A percentile compares a stretch with the other conserved stretches of the same genome.
Evolutionary conservation across 192 early-diverging fungal species (phyloP).

Genomic region (Podila clonocystis): DNA sequence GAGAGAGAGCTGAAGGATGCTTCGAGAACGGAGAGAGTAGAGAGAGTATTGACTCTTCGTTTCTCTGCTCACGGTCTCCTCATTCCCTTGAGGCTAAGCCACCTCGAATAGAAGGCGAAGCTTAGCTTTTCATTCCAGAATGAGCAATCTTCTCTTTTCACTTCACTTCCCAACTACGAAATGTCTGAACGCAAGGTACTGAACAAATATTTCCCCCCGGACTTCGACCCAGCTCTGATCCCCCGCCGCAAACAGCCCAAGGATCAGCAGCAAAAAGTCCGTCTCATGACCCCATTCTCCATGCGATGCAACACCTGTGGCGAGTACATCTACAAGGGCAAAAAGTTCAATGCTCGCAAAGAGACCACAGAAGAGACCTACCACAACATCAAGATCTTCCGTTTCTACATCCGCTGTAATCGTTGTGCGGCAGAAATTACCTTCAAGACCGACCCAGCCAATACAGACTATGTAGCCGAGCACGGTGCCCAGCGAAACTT

Average conservation of each 20-base stretch:
- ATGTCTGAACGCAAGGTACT: slow-evolving; percentile 82
- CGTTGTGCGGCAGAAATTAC: slow-evolving; percentile 97
- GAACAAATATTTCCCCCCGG: slow-evolving; percentile 97
- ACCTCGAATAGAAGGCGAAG: neutral
- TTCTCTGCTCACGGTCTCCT: neutral
- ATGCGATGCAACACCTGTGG: slow-evolving; percentile 98
- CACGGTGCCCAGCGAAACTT: slow-evolving; percentile 94
- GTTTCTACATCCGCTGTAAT: slow-evolving; percentile 89
- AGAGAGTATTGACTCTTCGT: neutral
- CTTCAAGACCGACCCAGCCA: slow-evolving; percentile 97
- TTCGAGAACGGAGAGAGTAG: neutral
- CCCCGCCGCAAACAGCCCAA: slow-evolving; percentile 84
- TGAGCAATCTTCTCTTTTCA: neutral
- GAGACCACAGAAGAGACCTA: slow-evolving; percentile 85
- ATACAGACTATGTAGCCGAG: slow-evolving; percentile 94
- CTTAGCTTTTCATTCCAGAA: neutral
- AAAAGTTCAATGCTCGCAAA: slow-evolving; percentile 98
- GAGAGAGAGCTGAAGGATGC: no score
- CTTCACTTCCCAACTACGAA: neutral
- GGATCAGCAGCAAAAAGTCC: slow-evolving; percentile 93
- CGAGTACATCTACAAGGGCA: slow-evolving; percentile 97
- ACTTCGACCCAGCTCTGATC: slow-evolving; percentile 96
- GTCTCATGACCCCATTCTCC: slow-evolving; percentile 98
- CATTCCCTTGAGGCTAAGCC: neutral
- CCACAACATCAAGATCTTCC: slow-evolving; percentile 76